Evolutionary conservation across 2,329 filamentous ascomycete genomes (phyloP), one percentile per base, ranked within the genome.

Genomic region (Colletotrichum sp.): DNA sequence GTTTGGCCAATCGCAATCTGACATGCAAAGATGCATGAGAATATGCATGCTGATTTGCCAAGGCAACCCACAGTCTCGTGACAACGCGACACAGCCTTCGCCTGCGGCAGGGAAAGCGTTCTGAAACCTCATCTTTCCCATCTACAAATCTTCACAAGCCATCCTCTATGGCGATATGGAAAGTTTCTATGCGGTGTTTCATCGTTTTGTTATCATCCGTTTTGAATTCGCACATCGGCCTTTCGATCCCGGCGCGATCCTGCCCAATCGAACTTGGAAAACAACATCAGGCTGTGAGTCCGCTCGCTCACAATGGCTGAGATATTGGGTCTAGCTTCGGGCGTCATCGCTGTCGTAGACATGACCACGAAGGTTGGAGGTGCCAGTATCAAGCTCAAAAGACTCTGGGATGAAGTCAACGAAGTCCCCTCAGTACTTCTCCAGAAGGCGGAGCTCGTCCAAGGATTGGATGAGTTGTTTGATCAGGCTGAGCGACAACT

Each of bases 181-280:
- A 36, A 13, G 5, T 13, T 13, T 34, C 32, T 34, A 7, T 36
- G 13, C 2, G 6, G 6, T 8, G 13, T 36, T 15, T 36, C 13
- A 15, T 0, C 13, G 3, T 36, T 36, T 16, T 16, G 2, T 15
- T 36, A 6, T 34, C 32, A 30, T 30, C 4, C 32, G 8, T 39
- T 39, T 39, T 16, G 15, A 39, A 2, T 39, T 8, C 15, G 0
- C 13, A 16, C 15, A 19, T 5, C 7, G 6, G 2, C 3, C 15
- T 16, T 19, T 19, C 15, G 8, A 39, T 5, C 1, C 7, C 15
- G 4, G 1, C 15, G 7, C 16, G 15, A 0, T 39, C 36, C 36
- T 19, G 7, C 8, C 16, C 36, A 8, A 39, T 39, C 36, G 0
- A 9, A 2, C 3, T 39, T 2, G 36, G 0, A 9, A 39, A 9